Percentiles rank a stretch among this genome's conserved stretches.
phyloP scores from a whole-genome alignment of 352 stramenopile species.

The Thraustochytrium sp. region DNA sequence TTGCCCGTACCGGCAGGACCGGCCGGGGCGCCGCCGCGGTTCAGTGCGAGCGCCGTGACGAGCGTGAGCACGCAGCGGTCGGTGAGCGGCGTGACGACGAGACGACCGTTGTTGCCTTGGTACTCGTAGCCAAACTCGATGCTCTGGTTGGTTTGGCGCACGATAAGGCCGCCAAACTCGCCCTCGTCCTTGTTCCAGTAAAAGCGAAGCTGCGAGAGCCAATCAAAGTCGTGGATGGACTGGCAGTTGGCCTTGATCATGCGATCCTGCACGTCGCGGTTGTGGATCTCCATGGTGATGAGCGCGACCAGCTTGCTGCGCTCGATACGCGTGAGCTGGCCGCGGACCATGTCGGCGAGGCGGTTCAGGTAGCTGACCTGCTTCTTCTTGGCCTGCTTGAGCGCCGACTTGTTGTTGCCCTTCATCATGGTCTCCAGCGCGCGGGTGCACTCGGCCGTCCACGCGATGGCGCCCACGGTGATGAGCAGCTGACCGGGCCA shows the following conservation, averaged over 20 bases:
- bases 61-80: conserved; percentile 99
- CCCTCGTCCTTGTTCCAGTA: conserved; percentile 77
- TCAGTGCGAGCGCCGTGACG: conserved; percentile 96
- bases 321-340: conserved; percentile 57
- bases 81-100: conserved; percentile 99
- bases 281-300: conserved; percentile 99
- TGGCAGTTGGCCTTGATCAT: conserved; percentile 69
- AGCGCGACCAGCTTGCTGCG: conserved; percentile 99
- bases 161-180: conserved; percentile 80
- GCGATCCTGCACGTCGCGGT: conserved; percentile 87
- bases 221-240: conserved; percentile 81
- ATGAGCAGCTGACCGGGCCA: conserved; percentile 98
- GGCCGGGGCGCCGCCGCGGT: conserved; percentile 95
- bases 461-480: conserved; percentile 93
- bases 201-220: conserved; percentile 98
- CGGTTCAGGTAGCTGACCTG: conserved; percentile 92
- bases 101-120: conserved; percentile 94
- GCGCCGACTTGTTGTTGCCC: conserved; percentile 55
- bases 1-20: conserved; percentile 85
- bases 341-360: conserved; percentile 55
- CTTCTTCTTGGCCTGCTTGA: conserved; percentile 60
- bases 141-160: conserved; percentile 46
- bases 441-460: conserved; percentile 87
- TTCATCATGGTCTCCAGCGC: conserved; percentile 62
- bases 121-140: conserved; percentile 63